Percentiles rank a stretch among this genome's conserved stretches.
Conservation (phyloP, 192 early-diverging fungal genomes). For the Glomus cerebriforme region DNA sequence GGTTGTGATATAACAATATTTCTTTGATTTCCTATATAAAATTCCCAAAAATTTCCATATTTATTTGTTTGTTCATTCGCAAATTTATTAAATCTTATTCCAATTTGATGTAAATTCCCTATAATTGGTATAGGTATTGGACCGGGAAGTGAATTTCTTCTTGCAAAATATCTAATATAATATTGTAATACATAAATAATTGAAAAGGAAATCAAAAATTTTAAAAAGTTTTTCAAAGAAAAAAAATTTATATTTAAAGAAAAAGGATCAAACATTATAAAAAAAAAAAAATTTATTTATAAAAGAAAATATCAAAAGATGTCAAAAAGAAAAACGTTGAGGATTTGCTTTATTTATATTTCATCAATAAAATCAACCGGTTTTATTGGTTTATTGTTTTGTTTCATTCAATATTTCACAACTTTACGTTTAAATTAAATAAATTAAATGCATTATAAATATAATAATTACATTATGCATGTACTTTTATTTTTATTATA, state of each 20-base stretch:
- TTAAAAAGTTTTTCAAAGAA: not conserved
- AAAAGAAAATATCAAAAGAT: not conserved
- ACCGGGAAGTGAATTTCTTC: constrained; percentile 4
- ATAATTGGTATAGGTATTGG: constrained; percentile 14
- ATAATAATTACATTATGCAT: too few species aligned
- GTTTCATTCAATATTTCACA: too few species aligned
- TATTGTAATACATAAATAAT: not conserved
- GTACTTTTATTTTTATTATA: too few species aligned
- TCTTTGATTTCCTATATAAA: constrained; percentile 20
- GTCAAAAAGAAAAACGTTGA: too few species aligned
- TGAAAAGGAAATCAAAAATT: not conserved
- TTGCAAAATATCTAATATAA: constrained; percentile 10
- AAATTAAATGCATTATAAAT: too few species aligned
- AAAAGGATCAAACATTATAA: not conserved
- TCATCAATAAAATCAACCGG: too few species aligned
- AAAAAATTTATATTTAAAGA: not conserved
- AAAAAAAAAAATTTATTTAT: not conserved
- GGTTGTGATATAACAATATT: not conserved
- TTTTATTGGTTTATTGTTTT: too few species aligned
- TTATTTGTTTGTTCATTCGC: not conserved
- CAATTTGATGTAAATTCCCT: constrained; percentile 19
- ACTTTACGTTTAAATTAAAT: too few species aligned
- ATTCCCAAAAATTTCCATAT: constrained; percentile 23
- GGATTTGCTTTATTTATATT: too few species aligned
- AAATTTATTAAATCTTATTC: not conserved